Percentiles rank a stretch among this genome's conserved stretches.
These are phyloP conservation scores for Entomortierella chlamydospora DNA, from an alignment of 192 early-diverging fungal genomes.

Conservation along the genomic window DNA sequence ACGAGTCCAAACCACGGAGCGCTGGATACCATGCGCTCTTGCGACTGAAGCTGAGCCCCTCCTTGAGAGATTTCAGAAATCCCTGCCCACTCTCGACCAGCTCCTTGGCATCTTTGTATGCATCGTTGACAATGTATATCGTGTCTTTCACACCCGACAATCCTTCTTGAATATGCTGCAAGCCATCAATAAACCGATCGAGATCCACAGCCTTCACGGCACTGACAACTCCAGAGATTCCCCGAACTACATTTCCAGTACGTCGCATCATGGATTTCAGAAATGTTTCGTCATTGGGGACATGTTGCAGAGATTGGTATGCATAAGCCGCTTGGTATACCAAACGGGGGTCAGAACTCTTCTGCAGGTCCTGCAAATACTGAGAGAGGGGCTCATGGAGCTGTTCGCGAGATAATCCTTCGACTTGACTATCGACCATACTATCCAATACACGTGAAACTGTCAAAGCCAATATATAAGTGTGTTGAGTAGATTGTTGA, in stretches of 20 bases:
- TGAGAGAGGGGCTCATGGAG: not conserved
- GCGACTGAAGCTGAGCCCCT: not conserved
- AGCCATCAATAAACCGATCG: not conserved
- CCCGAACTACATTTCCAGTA: not conserved
- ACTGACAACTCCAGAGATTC: not conserved
- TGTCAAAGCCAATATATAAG: not conserved
- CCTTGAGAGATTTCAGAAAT: not conserved
- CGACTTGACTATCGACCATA: conserved; percentile 6
- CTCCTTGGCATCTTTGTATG: not conserved
- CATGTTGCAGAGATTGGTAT: not conserved
- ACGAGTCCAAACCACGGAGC: not conserved
- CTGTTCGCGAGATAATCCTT: not conserved
- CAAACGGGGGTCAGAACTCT: not conserved
- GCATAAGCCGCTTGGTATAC: conserved; percentile 6
- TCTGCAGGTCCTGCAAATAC: not conserved
- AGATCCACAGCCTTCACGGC: not conserved
- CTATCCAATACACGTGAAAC: conserved; percentile 2
- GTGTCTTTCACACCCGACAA: not conserved
- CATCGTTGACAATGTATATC: not conserved
- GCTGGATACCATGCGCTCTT: conserved; percentile 4
- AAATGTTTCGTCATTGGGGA: not conserved
- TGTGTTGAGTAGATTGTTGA: not conserved
- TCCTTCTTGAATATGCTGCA: not conserved
- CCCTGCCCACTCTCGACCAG: not conserved
- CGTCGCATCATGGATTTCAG: not conserved